Evolutionary conservation across 1,139 yeast genomes (phyloP).

Genomic region (Saccharomyces hybrid): DNA sequence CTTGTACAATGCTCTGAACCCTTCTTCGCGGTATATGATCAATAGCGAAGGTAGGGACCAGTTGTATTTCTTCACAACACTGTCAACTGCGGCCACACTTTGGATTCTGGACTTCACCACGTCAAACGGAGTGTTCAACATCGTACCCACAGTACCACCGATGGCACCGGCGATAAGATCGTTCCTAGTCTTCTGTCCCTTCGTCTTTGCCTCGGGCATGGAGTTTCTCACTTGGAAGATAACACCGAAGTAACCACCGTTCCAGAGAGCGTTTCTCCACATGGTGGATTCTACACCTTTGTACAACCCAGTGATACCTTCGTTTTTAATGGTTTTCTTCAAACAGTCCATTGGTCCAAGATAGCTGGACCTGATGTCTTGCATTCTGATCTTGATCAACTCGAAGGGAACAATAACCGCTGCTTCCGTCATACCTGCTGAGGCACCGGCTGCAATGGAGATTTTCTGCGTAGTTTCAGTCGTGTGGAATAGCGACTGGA

Average conservation of each 20-base stretch:
- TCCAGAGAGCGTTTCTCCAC: slow-evolving; percentile 97
- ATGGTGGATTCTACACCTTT: slow-evolving; percentile 94
- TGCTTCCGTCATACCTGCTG: slow-evolving; percentile 96
- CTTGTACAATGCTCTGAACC: slow-evolving; percentile 78
- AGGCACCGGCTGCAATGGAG: slow-evolving; percentile 90
- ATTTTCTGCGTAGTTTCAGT: slow-evolving; percentile 68
- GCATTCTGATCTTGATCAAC: slow-evolving; percentile 76
- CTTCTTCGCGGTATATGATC: slow-evolving; percentile 82
- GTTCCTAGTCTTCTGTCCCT: slow-evolving; percentile 68
- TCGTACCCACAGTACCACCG: slow-evolving; percentile 95
- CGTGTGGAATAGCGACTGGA: slow-evolving; percentile 65
- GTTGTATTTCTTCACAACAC: slow-evolving; percentile 66
- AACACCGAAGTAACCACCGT: slow-evolving; percentile 95
- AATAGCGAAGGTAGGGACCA: slow-evolving; percentile 85
- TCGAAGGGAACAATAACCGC: slow-evolving; percentile 97
- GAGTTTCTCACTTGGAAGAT: slow-evolving; percentile 77
- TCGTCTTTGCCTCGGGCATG: slow-evolving; percentile 69
- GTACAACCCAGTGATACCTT: slow-evolving; percentile 80
- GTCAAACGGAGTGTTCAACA: slow-evolving; percentile 92
- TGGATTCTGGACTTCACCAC: slow-evolving; percentile 97
- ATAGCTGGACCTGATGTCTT: slow-evolving; percentile 77
- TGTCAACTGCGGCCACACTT: slow-evolving; percentile 43
- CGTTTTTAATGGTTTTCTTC: slow-evolving; percentile 56
- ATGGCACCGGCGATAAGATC: slow-evolving; percentile 88
- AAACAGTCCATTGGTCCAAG: slow-evolving; percentile 83